These are phyloP conservation scores for Coemansia sp. DNA, from an alignment of 192 early-diverging fungal genomes.

Conservation along the genomic window DNA sequence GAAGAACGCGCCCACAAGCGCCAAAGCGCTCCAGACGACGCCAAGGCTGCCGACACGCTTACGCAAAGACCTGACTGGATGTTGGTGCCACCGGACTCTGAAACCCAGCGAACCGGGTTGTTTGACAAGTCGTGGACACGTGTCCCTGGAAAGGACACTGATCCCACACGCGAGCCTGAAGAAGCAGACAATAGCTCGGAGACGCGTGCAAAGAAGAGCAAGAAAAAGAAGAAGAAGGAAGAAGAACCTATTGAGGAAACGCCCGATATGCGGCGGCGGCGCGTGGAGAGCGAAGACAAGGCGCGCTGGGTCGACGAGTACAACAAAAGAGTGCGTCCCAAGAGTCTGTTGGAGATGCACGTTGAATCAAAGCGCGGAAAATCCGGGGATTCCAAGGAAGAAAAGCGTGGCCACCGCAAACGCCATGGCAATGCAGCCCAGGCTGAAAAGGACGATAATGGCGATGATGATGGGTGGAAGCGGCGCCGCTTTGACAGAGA, in stretches of 20 bases:
- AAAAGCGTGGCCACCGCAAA: neutral
- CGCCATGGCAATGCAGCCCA: neutral
- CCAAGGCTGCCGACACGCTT: neutral
- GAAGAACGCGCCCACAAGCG: constrained; percentile 11
- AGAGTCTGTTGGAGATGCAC: constrained; percentile 51
- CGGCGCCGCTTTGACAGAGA: constrained; percentile 27
- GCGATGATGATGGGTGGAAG: constrained; percentile 26
- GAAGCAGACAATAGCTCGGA: neutral
- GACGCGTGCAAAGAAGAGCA: neutral
- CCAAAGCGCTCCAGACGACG: neutral
- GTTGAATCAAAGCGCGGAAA: constrained; percentile 15
- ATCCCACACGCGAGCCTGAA: neutral
- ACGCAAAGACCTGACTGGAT: constrained; percentile 30
- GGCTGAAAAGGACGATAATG: neutral
- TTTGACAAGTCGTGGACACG: constrained; percentile 52
- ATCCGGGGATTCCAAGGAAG: constrained; percentile 5
- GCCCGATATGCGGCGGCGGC: constrained; percentile 12
- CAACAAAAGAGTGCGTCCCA: constrained; percentile 39
- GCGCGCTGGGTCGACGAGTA: constrained; percentile 44
- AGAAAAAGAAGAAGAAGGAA: constrained; percentile 11
- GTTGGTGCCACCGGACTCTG: constrained; percentile 41
- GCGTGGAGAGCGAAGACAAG: constrained; percentile 26
- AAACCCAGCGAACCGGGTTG: constrained; percentile 16
- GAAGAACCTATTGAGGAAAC: constrained; percentile 24
- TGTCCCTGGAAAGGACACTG: constrained; percentile 25